Evolutionary conservation across 306 rosid species (phyloP), one percentile per base, ranked within the genome.

Genomic region (Lagenaria siceraria): DNA sequence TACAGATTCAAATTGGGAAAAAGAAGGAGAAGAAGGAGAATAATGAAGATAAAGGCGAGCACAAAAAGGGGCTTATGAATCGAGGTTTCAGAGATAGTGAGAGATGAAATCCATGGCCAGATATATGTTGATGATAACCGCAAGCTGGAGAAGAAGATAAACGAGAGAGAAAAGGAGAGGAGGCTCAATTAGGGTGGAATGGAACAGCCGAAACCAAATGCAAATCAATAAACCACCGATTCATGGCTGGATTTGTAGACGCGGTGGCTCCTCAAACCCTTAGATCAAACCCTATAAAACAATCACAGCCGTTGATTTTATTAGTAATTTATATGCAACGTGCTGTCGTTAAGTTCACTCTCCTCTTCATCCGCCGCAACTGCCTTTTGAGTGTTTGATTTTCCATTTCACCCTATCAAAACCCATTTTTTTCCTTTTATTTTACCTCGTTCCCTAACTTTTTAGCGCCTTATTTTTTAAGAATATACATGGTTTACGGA

Each of bases 141-240:
- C 29, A 8, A n/a, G 74, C 17, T 10, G 74, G 0, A 4, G 72
- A 5, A 65, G 72, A 49, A 68, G 74, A 68, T 68, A 68, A 68
- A 36, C 51, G 33, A 68, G 74, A 68, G 75, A 69, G 35, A 40
- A n/a, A 38, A 15, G 12, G 4, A 15, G 14, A 25, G 27, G 55
- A 46, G 56, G 36, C 75, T 70, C 38, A 70, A 70, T 70, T 70
- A 70, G 75, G 75, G 75, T 70, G 75, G 75, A 70, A 43, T 70
- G 75, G 75, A 70, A 43, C 56, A 46, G 56, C 75, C 55, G 54
- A 70, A 70, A 70, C 48, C 54, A 43, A 70, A 70, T 42, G 38
- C 56, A 38, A 46, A 43, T 70, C 56, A 70, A 25, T 27, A 36
- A 70, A 70, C 36, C 38, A 70, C 75, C 22, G 36, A 70, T 70